Evolutionary conservation across 2,329 filamentous ascomycete species (phyloP), one percentile per base, ranked within the genome.

Genomic region (Verticillium zaregamsianum): DNA sequence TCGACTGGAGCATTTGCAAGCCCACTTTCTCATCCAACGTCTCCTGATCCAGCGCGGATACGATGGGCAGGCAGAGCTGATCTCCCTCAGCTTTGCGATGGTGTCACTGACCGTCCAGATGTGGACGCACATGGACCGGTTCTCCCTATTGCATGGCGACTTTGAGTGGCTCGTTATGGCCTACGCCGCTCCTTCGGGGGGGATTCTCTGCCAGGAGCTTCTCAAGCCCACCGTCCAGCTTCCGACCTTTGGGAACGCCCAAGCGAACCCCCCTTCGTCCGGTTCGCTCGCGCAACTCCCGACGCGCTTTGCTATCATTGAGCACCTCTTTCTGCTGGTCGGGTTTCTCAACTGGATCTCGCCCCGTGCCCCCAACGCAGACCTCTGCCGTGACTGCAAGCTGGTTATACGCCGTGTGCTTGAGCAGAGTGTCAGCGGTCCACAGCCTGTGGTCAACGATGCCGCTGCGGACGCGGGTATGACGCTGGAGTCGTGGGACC

Each of bases 21-120:
- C 86, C 40, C 73, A 84, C 3, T 87, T 89, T 61, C 78, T 88
- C 12, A 73, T 87, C 5, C 82, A 88, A 61, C 76, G 86, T 15
- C 76, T 87, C 0, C 71, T 88, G 11, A 74, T 82, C 28, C 83
- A 82, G 20, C 70, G 72, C 3, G 74, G 76, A 0, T 70, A 76
- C 15, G 66, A 71, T 0, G 73, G 76, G 7, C 71, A 76, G 9
- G 75, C 75, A 0, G 72, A 78, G 14, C 70, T 82, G 11, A 68
- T 83, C 7, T 69, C 76, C 1, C 74, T 78, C 25, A 81, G 80
- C 49, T 80, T 77, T 31, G 77, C 82, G 63, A 76, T 84, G 71
- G 77, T 83, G 1, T 74, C 75, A 0, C 66, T 80, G 12, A 81
- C 79, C 0, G 69, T 83, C 6, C 68, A 77, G 4, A 74, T 82